Evolutionary conservation across 495 filamentous ascomycete species (phyloP).

Genomic region (Staphylotrichum tortipilum): DNA sequence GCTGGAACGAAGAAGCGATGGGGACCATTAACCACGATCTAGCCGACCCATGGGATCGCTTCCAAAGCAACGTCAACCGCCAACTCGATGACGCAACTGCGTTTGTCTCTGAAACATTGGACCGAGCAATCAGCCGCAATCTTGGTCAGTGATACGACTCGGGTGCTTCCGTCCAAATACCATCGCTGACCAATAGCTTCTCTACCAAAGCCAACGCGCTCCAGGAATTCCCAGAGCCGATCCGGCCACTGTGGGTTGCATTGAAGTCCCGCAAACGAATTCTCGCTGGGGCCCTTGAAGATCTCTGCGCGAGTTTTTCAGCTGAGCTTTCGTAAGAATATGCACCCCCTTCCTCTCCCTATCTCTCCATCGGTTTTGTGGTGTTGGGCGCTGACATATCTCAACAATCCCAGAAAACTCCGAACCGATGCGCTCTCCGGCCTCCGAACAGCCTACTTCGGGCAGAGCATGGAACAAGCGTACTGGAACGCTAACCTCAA

Average conservation of each 20-base stretch:
- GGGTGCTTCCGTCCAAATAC: neutral
- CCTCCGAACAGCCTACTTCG: slow-evolving; percentile 29
- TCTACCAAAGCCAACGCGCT: neutral
- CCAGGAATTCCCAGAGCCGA: neutral
- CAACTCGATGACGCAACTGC: neutral
- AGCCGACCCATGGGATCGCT: slow-evolving; percentile 17
- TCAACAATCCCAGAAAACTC: slow-evolving; percentile 13
- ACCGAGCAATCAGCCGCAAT: neutral
- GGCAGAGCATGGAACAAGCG: slow-evolving; percentile 24
- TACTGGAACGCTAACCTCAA: slow-evolving; percentile 16
- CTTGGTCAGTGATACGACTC: neutral
- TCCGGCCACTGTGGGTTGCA: neutral
- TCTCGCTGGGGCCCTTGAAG: neutral
- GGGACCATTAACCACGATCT: slow-evolving; percentile 24
- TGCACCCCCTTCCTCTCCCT: too few relatives aligned
- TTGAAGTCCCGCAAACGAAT: neutral
- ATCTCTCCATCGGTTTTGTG: too few relatives aligned
- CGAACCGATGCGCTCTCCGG: slow-evolving; percentile 25
- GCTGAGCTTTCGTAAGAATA: neutral
- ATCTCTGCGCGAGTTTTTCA: neutral
- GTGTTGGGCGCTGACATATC: neutral
- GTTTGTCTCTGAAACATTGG: neutral
- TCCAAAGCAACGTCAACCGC: neutral
- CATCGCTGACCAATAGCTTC: neutral
- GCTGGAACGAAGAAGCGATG: slow-evolving; percentile 37